Evolutionary conservation across 129 eudicot genomes (phyloP), one percentile per base, ranked within the genome.

Genomic region (Escallonia herrerae): DNA sequence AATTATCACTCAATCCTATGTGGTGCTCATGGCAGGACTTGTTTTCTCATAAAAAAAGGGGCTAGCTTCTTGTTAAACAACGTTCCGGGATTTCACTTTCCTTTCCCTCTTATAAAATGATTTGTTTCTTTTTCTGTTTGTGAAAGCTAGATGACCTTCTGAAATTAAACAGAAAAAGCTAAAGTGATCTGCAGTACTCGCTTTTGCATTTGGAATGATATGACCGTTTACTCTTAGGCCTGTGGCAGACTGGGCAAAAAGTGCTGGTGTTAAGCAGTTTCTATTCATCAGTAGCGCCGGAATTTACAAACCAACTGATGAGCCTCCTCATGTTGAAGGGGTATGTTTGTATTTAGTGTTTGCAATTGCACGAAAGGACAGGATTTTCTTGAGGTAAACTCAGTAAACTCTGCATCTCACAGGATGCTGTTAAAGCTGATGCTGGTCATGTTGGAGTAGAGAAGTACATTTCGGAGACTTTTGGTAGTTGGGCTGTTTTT

Each of bases 281-380:
- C 62, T 94, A 71, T 94, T 78, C 71, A 94, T 94, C 49, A 94
- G 99, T 75, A 89, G 99, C 71, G 99, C 99, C 12, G 99, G 99
- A 65, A 94, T 94, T 66, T 94, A 94, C 74, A 94, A 94, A 77
- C 80, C 80, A 57, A 84, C 97, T 39, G 97, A 89, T 58, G 99
- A 94, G 77, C 97, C 83, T 61, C 99, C 99, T 42, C 97, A 94
- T 71, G 88, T 94, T 9, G 99, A 94, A 89, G 95, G 99, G 86
- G 99, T 94, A 93, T 49, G 57, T 40, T 15, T 22, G 2, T 22
- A 8, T 5, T 45, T 5, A 45, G 2, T 53, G 13, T 53, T 11
- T 64, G 15, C 62, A 77, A 11, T 56, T 72, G 57, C 8, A 22
- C 33, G 33, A 33, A 59, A 37, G n/a, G 62, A 33, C 39, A 64